Conservation (phyloP, 257 asterid genomes). For the Capsicum baccatum region DNA sequence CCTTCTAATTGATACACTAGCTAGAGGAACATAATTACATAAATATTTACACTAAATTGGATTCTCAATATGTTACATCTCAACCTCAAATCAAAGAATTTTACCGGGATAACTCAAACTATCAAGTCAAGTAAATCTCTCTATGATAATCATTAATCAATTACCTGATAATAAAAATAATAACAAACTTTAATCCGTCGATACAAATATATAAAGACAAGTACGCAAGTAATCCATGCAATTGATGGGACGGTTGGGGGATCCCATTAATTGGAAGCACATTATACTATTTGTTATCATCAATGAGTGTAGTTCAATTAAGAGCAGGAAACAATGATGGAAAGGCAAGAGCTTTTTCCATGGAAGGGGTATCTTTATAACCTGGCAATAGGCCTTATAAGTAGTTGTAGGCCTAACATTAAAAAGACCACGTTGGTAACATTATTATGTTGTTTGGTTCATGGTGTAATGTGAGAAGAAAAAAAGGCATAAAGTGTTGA, state of each 20-base stretch:
- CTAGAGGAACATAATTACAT: background rate
- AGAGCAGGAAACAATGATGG: slow-evolving; percentile 39
- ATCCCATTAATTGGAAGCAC: slow-evolving; percentile 7
- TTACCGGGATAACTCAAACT: background rate
- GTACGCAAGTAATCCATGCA: background rate
- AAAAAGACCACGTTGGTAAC: slow-evolving; percentile 32
- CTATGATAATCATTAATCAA: background rate
- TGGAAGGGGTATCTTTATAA: slow-evolving; percentile 33
- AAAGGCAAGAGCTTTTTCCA: background rate
- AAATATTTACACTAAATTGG: background rate
- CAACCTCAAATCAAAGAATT: background rate
- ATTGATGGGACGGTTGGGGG: background rate
- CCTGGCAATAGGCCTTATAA: slow-evolving; percentile 40
- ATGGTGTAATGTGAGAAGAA: slow-evolving; percentile 27
- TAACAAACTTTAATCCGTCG: background rate
- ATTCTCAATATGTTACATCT: background rate
- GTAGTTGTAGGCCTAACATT: slow-evolving; percentile 28
- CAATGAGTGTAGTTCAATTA: slow-evolving; percentile 3
- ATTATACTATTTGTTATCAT: background rate
- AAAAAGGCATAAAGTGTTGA: slow-evolving; percentile 12
- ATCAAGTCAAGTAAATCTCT: background rate
- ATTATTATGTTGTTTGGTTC: slow-evolving; percentile 46
- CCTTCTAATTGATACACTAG: background rate
- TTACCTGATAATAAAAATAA: too few relatives aligned
- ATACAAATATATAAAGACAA: background rate